Evolutionary conservation across 2,329 filamentous ascomycete species (phyloP), one percentile per base, ranked within the genome.

Genomic region (Microascus cirrosus): DNA sequence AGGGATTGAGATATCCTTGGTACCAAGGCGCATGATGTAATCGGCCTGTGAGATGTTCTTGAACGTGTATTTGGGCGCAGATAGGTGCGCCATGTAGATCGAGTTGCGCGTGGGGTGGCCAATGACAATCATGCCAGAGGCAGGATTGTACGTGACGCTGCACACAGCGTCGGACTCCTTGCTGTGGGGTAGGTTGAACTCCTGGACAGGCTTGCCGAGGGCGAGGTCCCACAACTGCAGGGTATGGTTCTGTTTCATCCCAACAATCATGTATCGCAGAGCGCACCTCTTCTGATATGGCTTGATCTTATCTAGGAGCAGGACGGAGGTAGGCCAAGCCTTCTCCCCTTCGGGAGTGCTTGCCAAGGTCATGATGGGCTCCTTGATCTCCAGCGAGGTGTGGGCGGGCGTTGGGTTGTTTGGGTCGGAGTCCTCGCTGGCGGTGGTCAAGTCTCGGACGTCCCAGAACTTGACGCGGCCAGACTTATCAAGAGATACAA

Each of bases 391-490:
- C 54, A 90, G 77, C 1, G 84, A 77, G 28, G 75, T 78, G 57
- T 79, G 76, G 1, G 76, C 78, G 10, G 82, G 82, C 66, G 79
- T 69, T 1, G 79, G 78, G 58, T 72, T 74, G 61, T 76, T 74
- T 12, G 75, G 71, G 61, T 81, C 77, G 11, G 75, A 77, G 60
- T 70, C 74, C 61, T 81, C 77, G 64, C 77, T 77, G 61, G 72
- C 71, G 20, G 79, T 75, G 2, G 79, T 87, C 58, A 96, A 79
- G 60, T 89, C 84, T 60, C 89, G 89, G 63, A 97, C 90, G 70
- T 99, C 94, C 95, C 94, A 99, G 77, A 99, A 96, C 73, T 95
- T 94, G 74, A 97, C 86, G 61, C 90, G 86, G 54, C 94, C 95
- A 60, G 91, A 93, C 76, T 99, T 99, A 71, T 99, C 95, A 56